phyloP scores from a whole-genome alignment of 75 land plant species.

The Azolla pinnata region DNA sequence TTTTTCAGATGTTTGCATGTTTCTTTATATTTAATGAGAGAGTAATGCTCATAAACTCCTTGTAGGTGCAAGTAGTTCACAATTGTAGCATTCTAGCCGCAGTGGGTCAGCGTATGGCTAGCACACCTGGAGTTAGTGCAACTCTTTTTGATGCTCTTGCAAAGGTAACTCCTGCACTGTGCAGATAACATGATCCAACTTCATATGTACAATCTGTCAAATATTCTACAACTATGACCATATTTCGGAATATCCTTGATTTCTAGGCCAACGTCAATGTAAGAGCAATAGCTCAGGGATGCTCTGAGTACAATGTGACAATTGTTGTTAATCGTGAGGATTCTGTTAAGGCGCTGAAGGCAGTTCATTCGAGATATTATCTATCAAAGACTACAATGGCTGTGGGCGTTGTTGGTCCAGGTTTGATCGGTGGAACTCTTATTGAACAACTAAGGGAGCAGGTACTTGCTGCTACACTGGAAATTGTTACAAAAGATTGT shows the following conservation, averaged over 20 bases:
- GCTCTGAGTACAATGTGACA: conserved; percentile 93
- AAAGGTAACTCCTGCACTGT: too few relatives aligned
- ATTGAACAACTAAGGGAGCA: conserved; percentile 90
- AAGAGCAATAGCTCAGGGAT: conserved; percentile 96
- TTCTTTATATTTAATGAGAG: background rate
- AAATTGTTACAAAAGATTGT: too few relatives aligned
- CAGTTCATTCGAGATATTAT: conserved; percentile 91
- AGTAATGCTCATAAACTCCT: too few relatives aligned
- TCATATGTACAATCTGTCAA: background rate
- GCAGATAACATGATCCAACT: too few relatives aligned
- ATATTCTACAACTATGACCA: too few relatives aligned
- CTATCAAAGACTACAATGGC: conserved; percentile 82
- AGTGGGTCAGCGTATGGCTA: conserved; percentile 96
- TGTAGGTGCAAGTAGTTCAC: conserved; percentile 66
- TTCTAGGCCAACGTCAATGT: conserved; percentile 86
- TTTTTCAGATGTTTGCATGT: too few relatives aligned
- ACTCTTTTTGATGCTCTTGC: conserved; percentile 90
- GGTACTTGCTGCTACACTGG: conserved; percentile 24
- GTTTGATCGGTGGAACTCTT: conserved; percentile 81
- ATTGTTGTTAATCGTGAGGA: conserved; percentile 83
- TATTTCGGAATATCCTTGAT: too few relatives aligned
- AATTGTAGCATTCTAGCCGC: conserved; percentile 90
- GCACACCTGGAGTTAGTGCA: conserved; percentile 98
- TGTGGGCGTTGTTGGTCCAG: conserved; percentile 91
- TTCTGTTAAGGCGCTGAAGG: conserved; percentile 77